Conservation (phyloP, 257 asterid species). For the Solanum bulbocastanum region DNA sequence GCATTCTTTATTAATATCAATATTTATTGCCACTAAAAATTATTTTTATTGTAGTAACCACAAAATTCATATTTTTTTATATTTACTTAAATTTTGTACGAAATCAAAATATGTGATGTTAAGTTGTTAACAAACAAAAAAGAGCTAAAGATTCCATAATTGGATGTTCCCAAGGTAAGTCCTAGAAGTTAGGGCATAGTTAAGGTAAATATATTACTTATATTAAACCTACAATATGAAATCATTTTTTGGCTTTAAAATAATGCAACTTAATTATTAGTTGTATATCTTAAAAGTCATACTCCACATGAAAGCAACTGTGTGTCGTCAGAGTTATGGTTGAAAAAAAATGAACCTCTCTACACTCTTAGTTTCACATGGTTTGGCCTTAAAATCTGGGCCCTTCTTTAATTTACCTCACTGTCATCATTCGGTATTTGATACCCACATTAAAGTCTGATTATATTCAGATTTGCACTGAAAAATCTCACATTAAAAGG, state of each 20-base stretch:
- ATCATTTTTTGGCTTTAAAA: background rate
- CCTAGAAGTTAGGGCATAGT: constrained; percentile 19
- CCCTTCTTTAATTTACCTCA: constrained; percentile 11
- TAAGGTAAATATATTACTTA: constrained; percentile 5
- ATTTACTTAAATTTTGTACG: too few species aligned
- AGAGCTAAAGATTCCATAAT: constrained; percentile 25
- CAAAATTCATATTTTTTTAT: too few species aligned
- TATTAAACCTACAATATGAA: background rate
- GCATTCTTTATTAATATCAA: too few species aligned
- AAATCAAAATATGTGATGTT: background rate
- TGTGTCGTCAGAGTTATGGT: constrained; percentile 13
- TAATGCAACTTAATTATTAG: background rate
- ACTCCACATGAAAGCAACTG: background rate
- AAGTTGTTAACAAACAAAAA: constrained; percentile 5
- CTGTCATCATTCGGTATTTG: accelerated
- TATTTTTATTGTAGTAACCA: too few species aligned
- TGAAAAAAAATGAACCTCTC: constrained; percentile 19
- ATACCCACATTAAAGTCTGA: too few species aligned
- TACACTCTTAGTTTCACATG: constrained; percentile 19
- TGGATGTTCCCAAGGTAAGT: constrained; percentile 39
- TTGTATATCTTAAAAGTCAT: background rate
- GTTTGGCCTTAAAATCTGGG: constrained; percentile 39
- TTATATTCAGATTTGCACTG: accelerated
- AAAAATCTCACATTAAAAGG: accelerated
- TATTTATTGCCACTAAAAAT: too few species aligned